Percentiles rank a stretch among this genome's conserved stretches.
phyloP scores from a whole-genome alignment of 2,329 filamentous ascomycete genomes.

The Ceratocystis alfenasii region DNA sequence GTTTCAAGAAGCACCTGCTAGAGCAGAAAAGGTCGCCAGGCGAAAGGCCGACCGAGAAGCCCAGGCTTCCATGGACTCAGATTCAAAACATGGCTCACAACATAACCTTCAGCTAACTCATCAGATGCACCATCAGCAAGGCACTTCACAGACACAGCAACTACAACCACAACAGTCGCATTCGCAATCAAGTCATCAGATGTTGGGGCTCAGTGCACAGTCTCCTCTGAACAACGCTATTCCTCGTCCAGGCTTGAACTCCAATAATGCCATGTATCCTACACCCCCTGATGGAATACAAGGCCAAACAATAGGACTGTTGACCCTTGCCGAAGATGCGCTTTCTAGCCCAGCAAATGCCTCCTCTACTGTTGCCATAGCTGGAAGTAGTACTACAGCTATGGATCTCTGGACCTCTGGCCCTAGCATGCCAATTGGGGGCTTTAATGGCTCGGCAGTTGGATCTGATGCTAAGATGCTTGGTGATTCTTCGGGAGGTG shows the following conservation, averaged over 20 bases:
- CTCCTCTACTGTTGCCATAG: not conserved
- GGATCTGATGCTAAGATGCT: not conserved
- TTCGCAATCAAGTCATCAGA: constrained; percentile 25
- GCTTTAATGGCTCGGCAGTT: constrained; percentile 42
- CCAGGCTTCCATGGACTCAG: constrained; percentile 21
- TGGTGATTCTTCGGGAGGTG: constrained; percentile 34
- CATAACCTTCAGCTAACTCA: not conserved
- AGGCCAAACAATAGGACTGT: constrained; percentile 26
- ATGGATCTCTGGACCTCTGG: constrained; percentile 30
- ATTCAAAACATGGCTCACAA: constrained; percentile 3
- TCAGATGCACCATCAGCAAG: constrained; percentile 7
- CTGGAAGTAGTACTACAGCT: constrained; percentile 17
- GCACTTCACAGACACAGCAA: not conserved
- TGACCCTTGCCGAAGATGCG: constrained; percentile 41
- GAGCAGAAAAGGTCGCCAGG: constrained; percentile 37
- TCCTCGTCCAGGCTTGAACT: constrained; percentile 37
- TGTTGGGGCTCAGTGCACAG: constrained; percentile 36
- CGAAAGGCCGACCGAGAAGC: constrained; percentile 42
- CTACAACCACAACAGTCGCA: not conserved
- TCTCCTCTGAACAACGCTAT: constrained; percentile 37
- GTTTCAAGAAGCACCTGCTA: constrained; percentile 35
- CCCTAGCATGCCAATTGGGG: constrained; percentile 30
- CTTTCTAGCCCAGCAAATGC: constrained; percentile 39
- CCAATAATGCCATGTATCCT: constrained; percentile 49
- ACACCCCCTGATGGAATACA: constrained; percentile 58